A percentile compares a stretch with the other conserved stretches of the same genome.
Conservation (phyloP, 1,139 yeast genomes). For the Pneumocystis sp. region DNA sequence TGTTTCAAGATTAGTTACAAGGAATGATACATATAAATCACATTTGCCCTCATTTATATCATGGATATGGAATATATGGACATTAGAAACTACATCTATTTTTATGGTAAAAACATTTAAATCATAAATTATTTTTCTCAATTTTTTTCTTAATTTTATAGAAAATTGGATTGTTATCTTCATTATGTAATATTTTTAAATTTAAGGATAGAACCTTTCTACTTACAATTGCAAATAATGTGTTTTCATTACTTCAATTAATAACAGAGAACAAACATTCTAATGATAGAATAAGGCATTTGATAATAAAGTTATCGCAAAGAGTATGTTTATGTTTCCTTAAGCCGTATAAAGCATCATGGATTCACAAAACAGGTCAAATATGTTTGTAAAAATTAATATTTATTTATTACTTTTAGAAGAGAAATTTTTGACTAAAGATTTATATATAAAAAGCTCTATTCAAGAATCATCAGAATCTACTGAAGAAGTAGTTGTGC, state of each 20-base stretch:
- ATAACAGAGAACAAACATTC: neutral
- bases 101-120: constrained; percentile 1
- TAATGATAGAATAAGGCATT: neutral
- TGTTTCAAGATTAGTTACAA: constrained; percentile 29
- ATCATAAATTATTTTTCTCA: too few relatives aligned
- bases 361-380: neutral
- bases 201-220: neutral
- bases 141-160: neutral
- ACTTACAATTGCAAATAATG: constrained; percentile 3
- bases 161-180: neutral
- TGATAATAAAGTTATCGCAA: neutral
- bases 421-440: constrained; percentile 11
- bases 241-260: neutral
- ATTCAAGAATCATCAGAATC: neutral
- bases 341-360: neutral
- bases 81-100: neutral
- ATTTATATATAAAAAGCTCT: constrained; percentile 16
- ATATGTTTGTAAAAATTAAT: neutral
- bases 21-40: constrained; percentile 23
- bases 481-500: neutral
- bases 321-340: neutral
- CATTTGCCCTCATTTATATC: constrained; percentile 9
- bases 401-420: neutral
- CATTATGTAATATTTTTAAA: neutral
- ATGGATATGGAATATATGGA: constrained; percentile 13